Conservation (phyloP, 768 basidiomycete species). For the Pleurotus sapidus region DNA sequence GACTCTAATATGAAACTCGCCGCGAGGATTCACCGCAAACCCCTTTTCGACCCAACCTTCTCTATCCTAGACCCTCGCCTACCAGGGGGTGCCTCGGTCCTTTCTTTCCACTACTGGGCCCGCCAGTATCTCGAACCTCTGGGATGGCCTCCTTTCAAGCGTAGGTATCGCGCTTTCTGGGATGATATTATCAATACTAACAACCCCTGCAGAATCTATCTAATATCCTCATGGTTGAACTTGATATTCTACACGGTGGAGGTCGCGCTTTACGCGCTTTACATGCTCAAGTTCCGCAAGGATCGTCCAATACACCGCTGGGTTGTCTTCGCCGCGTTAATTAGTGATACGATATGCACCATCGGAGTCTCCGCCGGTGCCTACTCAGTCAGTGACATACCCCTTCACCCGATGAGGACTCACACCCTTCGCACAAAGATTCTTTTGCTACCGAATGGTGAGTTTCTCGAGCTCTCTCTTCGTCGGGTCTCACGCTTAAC, state of each 20-base stretch:
- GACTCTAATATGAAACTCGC: too few species aligned
- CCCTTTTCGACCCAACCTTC: too few species aligned
- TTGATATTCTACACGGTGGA: not conserved
- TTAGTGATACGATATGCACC: not conserved
- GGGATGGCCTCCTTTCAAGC: not conserved
- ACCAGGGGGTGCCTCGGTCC: too few species aligned
- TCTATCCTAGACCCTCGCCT: too few species aligned
- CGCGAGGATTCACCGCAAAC: too few species aligned
- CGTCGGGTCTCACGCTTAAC: not conserved
- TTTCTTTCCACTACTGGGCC: too few species aligned
- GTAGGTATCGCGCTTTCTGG: not conserved
- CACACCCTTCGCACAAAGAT: not conserved
- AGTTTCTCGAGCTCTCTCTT: not conserved
- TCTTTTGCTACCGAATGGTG: not conserved
- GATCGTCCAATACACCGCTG: not conserved
- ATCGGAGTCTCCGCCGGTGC: not conserved
- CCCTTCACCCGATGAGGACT: not conserved
- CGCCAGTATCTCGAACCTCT: too few species aligned
- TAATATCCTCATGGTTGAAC: conserved; percentile 1
- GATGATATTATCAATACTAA: too few species aligned
- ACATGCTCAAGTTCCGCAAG: not conserved
- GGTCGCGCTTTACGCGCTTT: not conserved
- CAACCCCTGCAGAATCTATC: not conserved
- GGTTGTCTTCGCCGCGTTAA: not conserved
- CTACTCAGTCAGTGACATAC: not conserved